phyloP scores from a whole-genome alignment of 805 yeast species.

The Wickerhamiella vanderwaltii region DNA sequence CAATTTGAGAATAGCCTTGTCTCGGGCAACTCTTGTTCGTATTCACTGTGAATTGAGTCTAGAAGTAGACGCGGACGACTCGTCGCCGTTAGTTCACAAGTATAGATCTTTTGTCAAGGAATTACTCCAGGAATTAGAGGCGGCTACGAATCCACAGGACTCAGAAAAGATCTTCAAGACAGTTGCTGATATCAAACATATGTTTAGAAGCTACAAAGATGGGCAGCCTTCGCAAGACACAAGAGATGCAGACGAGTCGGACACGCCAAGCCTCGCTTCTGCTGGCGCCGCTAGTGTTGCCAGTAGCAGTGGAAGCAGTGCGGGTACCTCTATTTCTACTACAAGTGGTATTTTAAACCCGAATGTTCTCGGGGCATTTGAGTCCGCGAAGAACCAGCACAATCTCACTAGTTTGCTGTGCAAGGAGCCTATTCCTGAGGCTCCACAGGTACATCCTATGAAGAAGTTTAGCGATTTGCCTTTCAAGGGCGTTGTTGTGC shows the following conservation, averaged over 20 bases:
- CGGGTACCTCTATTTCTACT: conserved; percentile 1
- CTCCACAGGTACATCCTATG: no score
- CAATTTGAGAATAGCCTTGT: conserved; percentile 24
- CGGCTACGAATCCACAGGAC: conserved; percentile 21
- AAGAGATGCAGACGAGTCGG: background rate
- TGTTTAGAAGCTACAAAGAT: conserved; percentile 23
- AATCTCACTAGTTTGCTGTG: no score
- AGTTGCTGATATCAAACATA: conserved; percentile 23
- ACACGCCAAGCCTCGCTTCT: background rate
- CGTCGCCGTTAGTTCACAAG: conserved; percentile 19
- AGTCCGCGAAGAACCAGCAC: conserved; percentile 11
- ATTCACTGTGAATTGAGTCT: conserved; percentile 24
- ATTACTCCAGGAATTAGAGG: conserved; percentile 22
- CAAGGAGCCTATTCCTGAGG: no score
- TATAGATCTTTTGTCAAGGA: conserved; percentile 24
- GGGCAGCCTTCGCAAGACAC: background rate
- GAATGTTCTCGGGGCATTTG: conserved; percentile 13
- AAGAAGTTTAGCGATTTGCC: no score
- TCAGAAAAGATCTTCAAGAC: conserved; percentile 25
- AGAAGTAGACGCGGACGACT: conserved; percentile 10
- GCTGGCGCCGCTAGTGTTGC: conserved; percentile 9
- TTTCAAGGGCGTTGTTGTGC: no score
- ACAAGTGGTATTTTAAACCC: conserved; percentile 4
- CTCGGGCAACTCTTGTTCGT: conserved; percentile 24
- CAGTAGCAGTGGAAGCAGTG: background rate